phyloP scores from a whole-genome alignment of 2,329 filamentous ascomycete genomes.

The Sporothrix brasiliensis region DNA sequence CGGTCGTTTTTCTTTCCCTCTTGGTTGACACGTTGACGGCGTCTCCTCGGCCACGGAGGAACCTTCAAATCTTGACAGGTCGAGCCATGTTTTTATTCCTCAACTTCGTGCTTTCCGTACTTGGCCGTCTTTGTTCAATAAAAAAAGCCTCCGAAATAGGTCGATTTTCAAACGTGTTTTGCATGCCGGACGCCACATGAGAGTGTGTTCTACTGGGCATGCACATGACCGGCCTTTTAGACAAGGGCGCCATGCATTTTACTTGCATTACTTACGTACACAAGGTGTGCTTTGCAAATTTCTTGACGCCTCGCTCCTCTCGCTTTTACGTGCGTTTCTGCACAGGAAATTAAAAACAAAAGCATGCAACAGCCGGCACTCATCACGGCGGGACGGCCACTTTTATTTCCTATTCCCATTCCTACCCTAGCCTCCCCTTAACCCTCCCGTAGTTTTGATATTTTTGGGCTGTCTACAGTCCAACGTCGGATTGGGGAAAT shows the following conservation, averaged over 20 bases:
- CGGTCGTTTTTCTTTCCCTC: neutral
- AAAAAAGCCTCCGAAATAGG: neutral
- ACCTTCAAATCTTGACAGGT: neutral
- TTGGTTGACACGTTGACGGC: neutral
- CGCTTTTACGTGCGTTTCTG: slow-evolving; percentile 3
- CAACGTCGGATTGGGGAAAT: slow-evolving; percentile 20
- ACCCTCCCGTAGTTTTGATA: neutral
- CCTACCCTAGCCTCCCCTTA: neutral
- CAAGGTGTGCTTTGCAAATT: neutral
- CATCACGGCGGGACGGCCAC: neutral
- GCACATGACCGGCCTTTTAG: neutral
- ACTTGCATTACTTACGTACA: neutral
- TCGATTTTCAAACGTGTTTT: neutral
- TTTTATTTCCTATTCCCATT: slow-evolving; percentile 3
- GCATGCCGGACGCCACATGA: slow-evolving; percentile 12
- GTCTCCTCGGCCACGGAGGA: neutral
- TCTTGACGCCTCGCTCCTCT: slow-evolving; percentile 1
- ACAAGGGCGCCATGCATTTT: neutral
- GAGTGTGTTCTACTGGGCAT: neutral
- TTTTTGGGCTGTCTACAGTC: neutral
- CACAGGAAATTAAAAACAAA: slow-evolving; percentile 15
- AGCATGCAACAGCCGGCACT: neutral
- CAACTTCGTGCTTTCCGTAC: too few species aligned
- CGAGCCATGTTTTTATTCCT: too few species aligned
- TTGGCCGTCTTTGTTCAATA: too few species aligned